Evolutionary conservation across 116 monocot species (phyloP), one percentile per base, ranked within the genome.

Genomic region (Thalassia testudinum): DNA sequence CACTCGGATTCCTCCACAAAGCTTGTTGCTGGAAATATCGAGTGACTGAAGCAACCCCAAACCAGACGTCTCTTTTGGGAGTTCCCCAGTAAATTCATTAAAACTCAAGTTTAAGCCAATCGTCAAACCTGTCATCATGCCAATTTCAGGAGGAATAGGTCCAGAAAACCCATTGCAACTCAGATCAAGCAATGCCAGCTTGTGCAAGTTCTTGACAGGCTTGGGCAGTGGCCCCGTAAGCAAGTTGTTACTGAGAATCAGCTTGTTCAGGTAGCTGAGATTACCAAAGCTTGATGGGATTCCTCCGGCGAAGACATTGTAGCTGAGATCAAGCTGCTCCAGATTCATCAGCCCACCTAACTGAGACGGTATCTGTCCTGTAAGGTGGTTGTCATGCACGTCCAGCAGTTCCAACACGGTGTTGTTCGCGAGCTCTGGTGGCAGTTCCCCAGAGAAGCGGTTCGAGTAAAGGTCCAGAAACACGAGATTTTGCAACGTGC

Each of bases 401-500:
- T 87, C 83, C 29, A 93, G 60, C 37, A 87, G 55, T 54, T 83
- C 93, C 26, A 93, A 55, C 1, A 83, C 76, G 0, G 66, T 62
- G 25, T 80, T 64, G 21, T 81, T 72, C 1, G 66, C 72, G 17
- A 87, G 72, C 62, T 80, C 80, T 0, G 25, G 7, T 18, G 93
- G 87, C 45, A 93, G 34, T 34, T 43, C 52, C 25, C 92, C 83
- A 1, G 80, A 52, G 59, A 92, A 80, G 18, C 74, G 43, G 23
- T 92, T 92, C 8, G 50, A 54, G 62, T 79, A 83, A 27, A 92
- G 79, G 56, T 92, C 80, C 60, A 92, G 56, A 49, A 92, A 86
- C 4, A 86, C 87, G 10, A 92, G 70, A 54, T 92, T 92, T 30
- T 83, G 72, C 27, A 86, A 63, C 59, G 60, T 59, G 44, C 80